A percentile compares a stretch with the other conserved stretches of the same genome.
Conservation (phyloP, 1,139 yeast species). For the Pichia sp. region DNA sequence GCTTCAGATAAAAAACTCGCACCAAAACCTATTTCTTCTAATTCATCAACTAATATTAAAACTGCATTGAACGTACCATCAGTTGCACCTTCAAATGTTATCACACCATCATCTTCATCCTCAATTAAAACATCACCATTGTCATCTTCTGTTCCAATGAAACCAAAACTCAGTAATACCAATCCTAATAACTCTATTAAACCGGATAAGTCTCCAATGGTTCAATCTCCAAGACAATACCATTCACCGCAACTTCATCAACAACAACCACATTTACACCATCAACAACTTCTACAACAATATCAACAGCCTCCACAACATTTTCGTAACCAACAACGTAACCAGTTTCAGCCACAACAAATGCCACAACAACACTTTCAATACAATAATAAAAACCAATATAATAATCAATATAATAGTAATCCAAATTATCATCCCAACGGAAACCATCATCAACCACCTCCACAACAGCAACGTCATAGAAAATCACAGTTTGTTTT, state of each 20-base stretch:
- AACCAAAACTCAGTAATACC: neutral
- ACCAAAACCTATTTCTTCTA: neutral
- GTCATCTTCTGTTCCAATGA: neutral
- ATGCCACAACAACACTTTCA: constrained; percentile 3
- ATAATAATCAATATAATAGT: neutral
- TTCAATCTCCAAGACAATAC: constrained; percentile 3
- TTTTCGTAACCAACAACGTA: constrained; percentile 1
- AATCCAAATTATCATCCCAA: neutral
- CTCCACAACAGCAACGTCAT: neutral
- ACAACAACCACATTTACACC: constrained; percentile 11
- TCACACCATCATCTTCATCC: neutral
- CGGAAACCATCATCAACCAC: neutral
- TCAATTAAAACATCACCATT: neutral
- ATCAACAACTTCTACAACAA: constrained; percentile 13
- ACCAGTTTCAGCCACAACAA: constrained; percentile 2
- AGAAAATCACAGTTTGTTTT: constrained; percentile 11
- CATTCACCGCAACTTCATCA: constrained; percentile 1
- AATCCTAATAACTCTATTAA: neutral
- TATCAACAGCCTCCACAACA: constrained; percentile 3
- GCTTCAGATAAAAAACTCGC: neutral
- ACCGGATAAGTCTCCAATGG: neutral
- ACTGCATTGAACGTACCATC: neutral
- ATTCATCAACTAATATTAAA: neutral
- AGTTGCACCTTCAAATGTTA: neutral
- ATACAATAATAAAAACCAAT: constrained; percentile 1